Base-by-base conservation (phyloP, 495 filamentous ascomycete species). In the Hypomontagnella submonticulosa region DNA sequence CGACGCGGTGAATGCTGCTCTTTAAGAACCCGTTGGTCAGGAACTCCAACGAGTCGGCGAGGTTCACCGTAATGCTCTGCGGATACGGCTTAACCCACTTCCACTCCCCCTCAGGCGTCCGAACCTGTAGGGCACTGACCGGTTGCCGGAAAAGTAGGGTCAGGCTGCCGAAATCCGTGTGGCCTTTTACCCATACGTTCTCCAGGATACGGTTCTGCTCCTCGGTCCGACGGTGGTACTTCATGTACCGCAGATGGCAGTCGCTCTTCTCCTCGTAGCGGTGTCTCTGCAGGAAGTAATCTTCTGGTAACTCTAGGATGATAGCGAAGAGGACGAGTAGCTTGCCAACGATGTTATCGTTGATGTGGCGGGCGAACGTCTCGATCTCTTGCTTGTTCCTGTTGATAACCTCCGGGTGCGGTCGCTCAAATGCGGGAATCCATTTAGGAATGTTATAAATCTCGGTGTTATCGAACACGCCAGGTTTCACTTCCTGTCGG, bases 161-260 rank as follows among this genome's bases (percentile, higher is more conserved):
- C n/a, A 87, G 53, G 27, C 73, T 81, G 1, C 84, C 84, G 51
- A 85, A 83, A 54, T 88, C 85, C 0, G 83, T 84, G 63, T 87
- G 84, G 0, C 82, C 83, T n/a, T 75, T 75, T 0, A 72, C 71
- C 73, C 73, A 75, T 3, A 76, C 57, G 27, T 71, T 75, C 0
- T 73, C 68, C 13, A 73, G 48, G 8, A 55, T 63, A 19, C 44
- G 15, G 18, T 74, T 82, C 52, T 84, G 79, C 60, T 81, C 80
- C 0, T 71, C 60, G 5, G 69, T 76, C 3, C 83, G 76, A 1
- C 64, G 72, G 46, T 78, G 73, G 51, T 85, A 86, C 43, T 82
- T 81, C 82, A 85, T 85, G 63, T 86, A 86, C 4, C 84, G 76
- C 15, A 86, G 67, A 61, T 85, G 80, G 54, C 77, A 79, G 47